Base-by-base conservation (phyloP, 768 basidiomycete genomes). In the Naematelia encephala region DNA sequence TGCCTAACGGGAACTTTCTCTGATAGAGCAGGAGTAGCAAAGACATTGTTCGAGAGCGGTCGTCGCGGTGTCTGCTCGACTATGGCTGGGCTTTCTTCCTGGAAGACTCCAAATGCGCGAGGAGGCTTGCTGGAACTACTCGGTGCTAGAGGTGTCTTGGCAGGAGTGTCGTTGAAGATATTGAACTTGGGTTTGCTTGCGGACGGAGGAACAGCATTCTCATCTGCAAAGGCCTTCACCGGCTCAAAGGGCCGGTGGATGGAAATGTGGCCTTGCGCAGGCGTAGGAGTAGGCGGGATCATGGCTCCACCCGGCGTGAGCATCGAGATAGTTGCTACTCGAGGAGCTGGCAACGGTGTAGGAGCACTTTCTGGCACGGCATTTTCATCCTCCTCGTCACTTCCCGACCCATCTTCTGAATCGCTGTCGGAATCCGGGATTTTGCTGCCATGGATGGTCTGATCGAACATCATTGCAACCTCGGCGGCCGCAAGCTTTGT, bases 391-490 rank as follows among this genome's bases (percentile, higher is more conserved):
- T 49, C 55, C 23, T 72, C 73, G 22, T 74, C 74, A 29, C 72
- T 68, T 2, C 74, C 72, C 3, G 74, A 63, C 34, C 66, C 59
- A 46, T 69, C 53, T 59, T 70, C 72, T 0, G 61, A 57, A 26
- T 66, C 60, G 28, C 27, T 49, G 34, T 62, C 60, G n/a, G 51
- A 39, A 23, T 62, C 60, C 52, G 66, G 64, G 5, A 60, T 46
- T 30, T 68, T 67, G 19, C 68, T 75, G 25, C 75, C 76, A 48
- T 76, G 73, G 30, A 80, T 72, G 14, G 79, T 79, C 51, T 77
- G 76, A 74, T 96, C 94, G 74, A 92, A 98, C 87, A 98, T 91
- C 53, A 87, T 88, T 78, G 93, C 91, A 43, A 98, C 91, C 70
- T 97, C 91, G 12, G 85, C 88, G 29, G 96, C 82, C 2, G 96